phyloP scores from a whole-genome alignment of 2,329 filamentous ascomycete species.

The Thermothelomyces thermophilus region DNA sequence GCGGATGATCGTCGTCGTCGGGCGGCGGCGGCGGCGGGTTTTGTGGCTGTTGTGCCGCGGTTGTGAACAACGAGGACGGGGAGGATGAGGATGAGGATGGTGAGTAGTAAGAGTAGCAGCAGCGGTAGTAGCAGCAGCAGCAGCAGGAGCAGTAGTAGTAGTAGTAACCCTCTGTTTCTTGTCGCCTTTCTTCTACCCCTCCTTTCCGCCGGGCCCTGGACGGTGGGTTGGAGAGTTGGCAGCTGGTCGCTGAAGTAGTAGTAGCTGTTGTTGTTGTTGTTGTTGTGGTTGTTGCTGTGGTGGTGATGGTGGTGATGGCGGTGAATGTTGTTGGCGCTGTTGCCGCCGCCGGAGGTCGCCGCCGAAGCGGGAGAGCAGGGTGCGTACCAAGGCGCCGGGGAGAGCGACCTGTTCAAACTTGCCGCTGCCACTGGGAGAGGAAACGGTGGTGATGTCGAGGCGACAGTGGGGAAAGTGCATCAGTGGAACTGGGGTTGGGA shows the following conservation, averaged over 20 bases:
- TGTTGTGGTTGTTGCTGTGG: neutral
- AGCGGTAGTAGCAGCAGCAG: too few species aligned
- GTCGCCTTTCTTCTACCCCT: too few species aligned
- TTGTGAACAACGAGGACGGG: too few species aligned
- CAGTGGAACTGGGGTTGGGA: neutral
- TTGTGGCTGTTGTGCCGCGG: too few species aligned
- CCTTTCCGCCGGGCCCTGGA: too few species aligned
- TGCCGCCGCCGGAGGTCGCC: neutral
- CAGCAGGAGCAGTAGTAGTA: too few species aligned
- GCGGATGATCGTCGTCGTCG: neutral
- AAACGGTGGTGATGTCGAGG: conserved; percentile 14
- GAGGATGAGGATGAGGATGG: too few species aligned
- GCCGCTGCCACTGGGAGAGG: neutral
- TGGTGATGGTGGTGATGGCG: neutral
- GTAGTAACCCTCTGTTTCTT: too few species aligned
- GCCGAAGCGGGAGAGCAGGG: conserved; percentile 14
- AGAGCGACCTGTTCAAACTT: conserved; percentile 20
- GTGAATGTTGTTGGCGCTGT: neutral
- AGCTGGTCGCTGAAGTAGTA: too few species aligned
- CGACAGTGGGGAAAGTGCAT: conserved; percentile 22
- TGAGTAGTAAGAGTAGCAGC: too few species aligned
- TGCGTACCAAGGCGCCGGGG: conserved; percentile 16
- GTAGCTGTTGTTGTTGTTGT: neutral
- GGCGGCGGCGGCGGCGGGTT: neutral
- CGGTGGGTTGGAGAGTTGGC: too few species aligned